Evolutionary conservation across 768 basidiomycete species (phyloP).

Genomic region (Tulasnella sp.): DNA sequence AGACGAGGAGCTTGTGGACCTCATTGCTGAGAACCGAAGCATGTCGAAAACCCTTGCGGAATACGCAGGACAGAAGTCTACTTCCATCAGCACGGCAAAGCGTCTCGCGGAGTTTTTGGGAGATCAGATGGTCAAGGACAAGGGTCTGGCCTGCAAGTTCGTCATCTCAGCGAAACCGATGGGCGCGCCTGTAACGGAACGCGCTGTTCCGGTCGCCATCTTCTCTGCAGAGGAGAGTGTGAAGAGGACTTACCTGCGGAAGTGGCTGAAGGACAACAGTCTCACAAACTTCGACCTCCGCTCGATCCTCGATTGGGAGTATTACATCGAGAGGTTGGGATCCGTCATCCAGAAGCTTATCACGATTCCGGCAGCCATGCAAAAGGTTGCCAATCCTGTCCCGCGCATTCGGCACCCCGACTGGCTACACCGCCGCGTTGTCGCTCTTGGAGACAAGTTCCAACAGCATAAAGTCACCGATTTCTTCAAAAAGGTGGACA

Average conservation of each 20-base stretch:
- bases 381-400: constrained; percentile 94
- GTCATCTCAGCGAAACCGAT: constrained; percentile 93
- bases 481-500: constrained; percentile 62
- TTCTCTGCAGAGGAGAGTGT: constrained; percentile 93
- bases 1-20: constrained; percentile 92
- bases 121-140: constrained; percentile 99
- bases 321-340: constrained; percentile 95
- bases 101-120: constrained; percentile 96
- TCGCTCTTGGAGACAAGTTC: constrained; percentile 89
- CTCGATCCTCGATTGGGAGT: constrained; percentile 94
- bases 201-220: constrained; percentile 94
- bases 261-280: constrained; percentile 94
- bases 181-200: constrained; percentile 93
- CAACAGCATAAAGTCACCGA: constrained; percentile 97
- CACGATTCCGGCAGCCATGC: constrained; percentile 98
- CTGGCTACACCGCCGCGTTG: constrained; percentile 90
- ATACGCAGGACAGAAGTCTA: constrained; percentile 95
- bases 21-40: constrained; percentile 96
- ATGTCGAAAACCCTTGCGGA: constrained; percentile 97
- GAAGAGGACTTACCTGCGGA: constrained; percentile 84
- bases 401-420: constrained; percentile 95
- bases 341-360: constrained; percentile 99
- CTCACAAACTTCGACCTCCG: constrained; percentile 85
- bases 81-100: constrained; percentile 93
- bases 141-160: constrained; percentile 97